These are phyloP conservation scores for Psilocybe cyanescens DNA, from an alignment of 768 basidiomycete species.

Conservation along the genomic window DNA sequence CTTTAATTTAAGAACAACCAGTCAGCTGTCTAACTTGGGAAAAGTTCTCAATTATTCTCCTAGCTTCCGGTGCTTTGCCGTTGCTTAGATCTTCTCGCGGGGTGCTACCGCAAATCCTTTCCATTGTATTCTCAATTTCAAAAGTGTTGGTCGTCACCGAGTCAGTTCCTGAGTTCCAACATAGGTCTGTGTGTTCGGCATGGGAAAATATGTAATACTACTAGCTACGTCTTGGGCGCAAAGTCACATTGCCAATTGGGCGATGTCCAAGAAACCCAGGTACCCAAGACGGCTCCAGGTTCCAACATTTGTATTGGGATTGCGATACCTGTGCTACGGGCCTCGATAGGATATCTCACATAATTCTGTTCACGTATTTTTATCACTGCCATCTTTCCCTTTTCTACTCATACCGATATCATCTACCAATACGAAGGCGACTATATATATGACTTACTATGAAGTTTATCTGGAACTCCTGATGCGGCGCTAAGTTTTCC, in stretches of 20 bases:
- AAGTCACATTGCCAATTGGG: not conserved
- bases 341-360: constrained; percentile 13
- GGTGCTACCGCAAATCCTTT: constrained; percentile 12
- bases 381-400: constrained; percentile 8
- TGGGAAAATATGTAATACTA: not conserved
- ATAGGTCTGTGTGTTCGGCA: not conserved
- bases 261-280: constrained; percentile 9
- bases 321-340: not conserved
- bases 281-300: constrained; percentile 16
- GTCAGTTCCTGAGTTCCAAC: not conserved
- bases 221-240: not conserved
- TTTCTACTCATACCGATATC: constrained; percentile 16
- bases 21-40: constrained; percentile 26
- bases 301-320: constrained; percentile 3
- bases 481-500: constrained; percentile 20
- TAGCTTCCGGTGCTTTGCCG: constrained; percentile 22
- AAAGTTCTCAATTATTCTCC: constrained; percentile 9
- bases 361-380: constrained; percentile 13
- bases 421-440: constrained; percentile 17
- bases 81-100: constrained; percentile 16
- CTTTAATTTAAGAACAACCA: constrained; percentile 34
- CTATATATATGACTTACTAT: constrained; percentile 18
- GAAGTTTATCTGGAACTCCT: constrained; percentile 20
- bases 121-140: not conserved
- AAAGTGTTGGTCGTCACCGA: not conserved